Percentiles rank a stretch among this genome's conserved stretches.
These are phyloP conservation scores for Eucalyptus pauciflora DNA, from an alignment of 345 rosid genomes.

Conservation along the genomic window DNA sequence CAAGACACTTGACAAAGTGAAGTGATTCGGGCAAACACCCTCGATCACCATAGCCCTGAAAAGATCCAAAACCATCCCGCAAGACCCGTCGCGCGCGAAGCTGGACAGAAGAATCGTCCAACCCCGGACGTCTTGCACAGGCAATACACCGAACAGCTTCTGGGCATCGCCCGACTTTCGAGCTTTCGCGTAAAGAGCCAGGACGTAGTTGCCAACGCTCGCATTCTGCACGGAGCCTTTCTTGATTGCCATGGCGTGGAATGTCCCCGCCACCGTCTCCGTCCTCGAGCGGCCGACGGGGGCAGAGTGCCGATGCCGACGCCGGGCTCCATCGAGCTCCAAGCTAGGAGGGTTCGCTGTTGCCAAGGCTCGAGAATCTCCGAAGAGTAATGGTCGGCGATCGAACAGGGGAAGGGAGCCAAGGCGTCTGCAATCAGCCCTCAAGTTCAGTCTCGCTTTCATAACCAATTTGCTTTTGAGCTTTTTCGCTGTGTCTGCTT, in stretches of 20 bases:
- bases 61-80: constrained; percentile 2
- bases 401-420: not conserved
- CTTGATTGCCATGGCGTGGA: constrained; percentile 17
- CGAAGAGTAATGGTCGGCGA: not conserved
- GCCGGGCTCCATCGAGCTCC: not conserved
- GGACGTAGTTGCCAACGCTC: not conserved
- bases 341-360: not conserved
- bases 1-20: constrained; percentile 34
- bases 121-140: constrained; percentile 15
- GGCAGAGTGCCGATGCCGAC: not conserved
- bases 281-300: not conserved
- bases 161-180: constrained; percentile 2
- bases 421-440: not conserved
- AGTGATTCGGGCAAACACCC: constrained; percentile 27
- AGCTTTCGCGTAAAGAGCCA: not conserved
- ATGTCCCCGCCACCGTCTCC: not conserved
- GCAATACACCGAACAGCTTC: constrained; percentile 15
- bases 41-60: constrained; percentile 23
- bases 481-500: not conserved
- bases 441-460: not conserved
- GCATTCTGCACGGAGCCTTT: constrained; percentile 3
- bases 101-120: constrained; percentile 38
- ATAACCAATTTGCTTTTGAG: not conserved
- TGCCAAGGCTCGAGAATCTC: not conserved
- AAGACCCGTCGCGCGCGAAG: constrained; percentile 11